phyloP scores from a whole-genome alignment of 495 filamentous ascomycete genomes.

The Ramalina peruviana region DNA sequence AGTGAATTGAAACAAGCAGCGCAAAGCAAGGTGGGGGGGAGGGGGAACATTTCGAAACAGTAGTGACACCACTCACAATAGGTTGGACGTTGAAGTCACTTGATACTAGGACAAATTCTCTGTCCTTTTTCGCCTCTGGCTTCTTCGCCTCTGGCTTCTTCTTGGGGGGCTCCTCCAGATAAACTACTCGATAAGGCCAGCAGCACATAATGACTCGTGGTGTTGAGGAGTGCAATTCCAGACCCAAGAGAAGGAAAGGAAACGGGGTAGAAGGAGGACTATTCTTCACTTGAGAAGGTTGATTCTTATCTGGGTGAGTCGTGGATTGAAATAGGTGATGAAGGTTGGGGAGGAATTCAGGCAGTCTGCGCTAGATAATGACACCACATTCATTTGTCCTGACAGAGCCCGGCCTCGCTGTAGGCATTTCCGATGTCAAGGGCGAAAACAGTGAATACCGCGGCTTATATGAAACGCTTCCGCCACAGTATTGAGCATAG shows the following conservation, averaged over 20 bases:
- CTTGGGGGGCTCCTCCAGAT: constrained; percentile 21
- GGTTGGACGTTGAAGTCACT: constrained; percentile 7
- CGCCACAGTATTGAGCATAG: too few species aligned
- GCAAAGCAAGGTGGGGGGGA: neutral
- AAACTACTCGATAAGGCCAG: constrained; percentile 22
- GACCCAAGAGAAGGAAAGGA: too few species aligned
- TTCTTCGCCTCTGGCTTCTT: constrained; percentile 1
- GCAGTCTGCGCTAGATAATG: neutral
- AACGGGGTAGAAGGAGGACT: neutral
- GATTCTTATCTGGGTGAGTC: neutral
- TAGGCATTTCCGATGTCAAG: too few species aligned
- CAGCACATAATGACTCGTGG: constrained; percentile 15
- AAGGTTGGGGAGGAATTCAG: neutral
- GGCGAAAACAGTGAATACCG: too few species aligned
- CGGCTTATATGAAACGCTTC: too few species aligned
- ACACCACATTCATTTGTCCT: neutral
- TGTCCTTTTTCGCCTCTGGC: constrained; percentile 8
- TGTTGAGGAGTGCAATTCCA: too few species aligned
- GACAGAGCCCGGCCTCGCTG: too few species aligned
- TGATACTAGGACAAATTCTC: constrained; percentile 12
- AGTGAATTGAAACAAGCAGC: neutral
- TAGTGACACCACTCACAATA: constrained; percentile 4
- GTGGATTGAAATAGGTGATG: neutral
- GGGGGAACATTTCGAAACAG: neutral
- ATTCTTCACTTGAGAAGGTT: neutral